phyloP scores from a whole-genome alignment of 1,284 basidiomycete genomes.

The Malassezia sp. region DNA sequence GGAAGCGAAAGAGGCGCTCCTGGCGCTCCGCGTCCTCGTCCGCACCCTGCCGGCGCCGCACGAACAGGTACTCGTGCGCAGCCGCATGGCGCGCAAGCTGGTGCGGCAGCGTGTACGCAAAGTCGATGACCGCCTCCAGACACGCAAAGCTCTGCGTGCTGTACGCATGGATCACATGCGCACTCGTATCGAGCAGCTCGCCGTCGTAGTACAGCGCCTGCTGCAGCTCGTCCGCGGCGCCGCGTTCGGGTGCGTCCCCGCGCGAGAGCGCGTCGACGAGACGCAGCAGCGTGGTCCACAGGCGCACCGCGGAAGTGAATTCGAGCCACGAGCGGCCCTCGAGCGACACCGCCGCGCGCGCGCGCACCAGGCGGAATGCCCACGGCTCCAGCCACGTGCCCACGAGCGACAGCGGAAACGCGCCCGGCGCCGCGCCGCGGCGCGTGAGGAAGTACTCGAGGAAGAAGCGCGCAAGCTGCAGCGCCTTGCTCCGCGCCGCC shows the following conservation, averaged over 20 bases:
- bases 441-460: constrained; percentile 41
- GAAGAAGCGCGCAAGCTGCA: constrained; percentile 40
- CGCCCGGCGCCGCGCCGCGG: constrained; percentile 1
- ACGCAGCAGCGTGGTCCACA: constrained; percentile 41
- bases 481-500: constrained; percentile 32
- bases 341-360: constrained; percentile 27
- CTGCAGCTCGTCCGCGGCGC: constrained; percentile 36
- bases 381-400: constrained; percentile 39
- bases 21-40: constrained; percentile 24
- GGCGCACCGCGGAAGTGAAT: constrained; percentile 32
- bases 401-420: constrained; percentile 31
- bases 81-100: constrained; percentile 40
- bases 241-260: constrained; percentile 24
- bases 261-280: constrained; percentile 34
- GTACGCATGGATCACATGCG: constrained; percentile 32
- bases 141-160: constrained; percentile 38
- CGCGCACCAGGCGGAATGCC: constrained; percentile 38
- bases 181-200: constrained; percentile 32
- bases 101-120: constrained; percentile 37
- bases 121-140: constrained; percentile 34
- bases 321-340: constrained; percentile 39
- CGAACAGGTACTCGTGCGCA: constrained; percentile 38
- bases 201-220: constrained; percentile 41
- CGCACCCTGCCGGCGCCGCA: constrained; percentile 23
- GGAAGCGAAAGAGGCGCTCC: constrained; percentile 40